Evolutionary conservation across 768 basidiomycete genomes (phyloP).

Genomic region (Coprinellus micaceus): DNA sequence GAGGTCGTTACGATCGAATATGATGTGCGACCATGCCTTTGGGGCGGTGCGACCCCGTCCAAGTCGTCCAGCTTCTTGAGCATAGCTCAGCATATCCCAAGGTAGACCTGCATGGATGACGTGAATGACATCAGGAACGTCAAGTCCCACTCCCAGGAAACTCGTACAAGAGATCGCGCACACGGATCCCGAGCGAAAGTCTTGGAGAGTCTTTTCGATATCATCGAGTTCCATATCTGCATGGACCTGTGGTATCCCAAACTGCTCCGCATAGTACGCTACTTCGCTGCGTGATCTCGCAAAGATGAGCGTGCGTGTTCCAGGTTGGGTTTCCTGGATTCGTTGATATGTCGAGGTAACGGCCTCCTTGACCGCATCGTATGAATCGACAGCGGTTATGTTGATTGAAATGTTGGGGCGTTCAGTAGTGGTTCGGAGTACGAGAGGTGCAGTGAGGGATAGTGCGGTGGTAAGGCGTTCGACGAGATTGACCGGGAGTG

Average conservation of each 20-base stretch:
- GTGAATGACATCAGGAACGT: conserved; percentile 1
- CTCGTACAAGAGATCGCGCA: not conserved
- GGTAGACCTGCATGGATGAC: conserved; percentile 6
- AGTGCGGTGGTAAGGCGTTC: not conserved
- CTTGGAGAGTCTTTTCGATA: not conserved
- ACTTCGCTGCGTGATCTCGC: not conserved
- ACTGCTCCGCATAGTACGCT: not conserved
- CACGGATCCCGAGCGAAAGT: not conserved
- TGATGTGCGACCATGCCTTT: not conserved
- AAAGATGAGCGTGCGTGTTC: not conserved
- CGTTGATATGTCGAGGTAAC: not conserved
- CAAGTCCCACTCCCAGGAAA: not conserved
- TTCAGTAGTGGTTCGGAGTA: not conserved
- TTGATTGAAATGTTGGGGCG: conserved; percentile 6
- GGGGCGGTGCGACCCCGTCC: not conserved
- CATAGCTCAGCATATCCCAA: not conserved
- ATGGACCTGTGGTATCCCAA: not conserved
- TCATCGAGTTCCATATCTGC: not conserved
- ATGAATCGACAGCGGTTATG: not conserved
- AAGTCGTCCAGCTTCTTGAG: not conserved
- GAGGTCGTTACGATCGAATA: not conserved
- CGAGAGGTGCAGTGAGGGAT: not conserved
- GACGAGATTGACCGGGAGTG: conserved; percentile 11
- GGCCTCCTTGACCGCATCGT: not conserved
- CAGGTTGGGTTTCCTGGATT: not conserved